phyloP scores from a whole-genome alignment of 176 grass and related monocot species.

The Puccinellia tenuiflora region DNA sequence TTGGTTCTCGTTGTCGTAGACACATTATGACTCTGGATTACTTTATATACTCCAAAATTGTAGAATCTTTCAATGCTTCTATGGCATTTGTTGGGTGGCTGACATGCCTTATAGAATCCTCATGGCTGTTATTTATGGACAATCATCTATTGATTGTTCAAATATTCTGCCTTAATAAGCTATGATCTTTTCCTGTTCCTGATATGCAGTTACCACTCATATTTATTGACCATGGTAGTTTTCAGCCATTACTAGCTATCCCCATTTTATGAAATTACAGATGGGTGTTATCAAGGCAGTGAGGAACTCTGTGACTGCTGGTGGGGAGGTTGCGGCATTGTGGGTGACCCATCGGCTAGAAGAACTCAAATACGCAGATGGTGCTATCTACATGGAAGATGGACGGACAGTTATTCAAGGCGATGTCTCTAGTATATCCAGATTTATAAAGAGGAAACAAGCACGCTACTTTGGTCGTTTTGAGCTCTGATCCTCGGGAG shows the following conservation, averaged over 20 bases:
- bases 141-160: neutral
- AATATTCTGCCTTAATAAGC: neutral
- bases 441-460: slow-evolving; percentile 79
- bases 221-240: neutral
- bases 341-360: slow-evolving; percentile 98
- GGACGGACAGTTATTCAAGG: slow-evolving; percentile 72
- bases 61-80: neutral
- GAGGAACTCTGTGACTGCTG: slow-evolving; percentile 62
- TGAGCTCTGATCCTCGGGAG: slow-evolving; percentile 46
- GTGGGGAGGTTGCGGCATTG: slow-evolving; percentile 68
- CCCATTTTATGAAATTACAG: slow-evolving; percentile 35
- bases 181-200: neutral
- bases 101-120: neutral
- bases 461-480: slow-evolving; percentile 50
- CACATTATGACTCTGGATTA: neutral
- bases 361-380: slow-evolving; percentile 91
- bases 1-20: neutral
- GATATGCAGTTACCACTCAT: neutral
- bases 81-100: neutral
- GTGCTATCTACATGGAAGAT: slow-evolving; percentile 96
- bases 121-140: neutral
- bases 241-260: neutral
- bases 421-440: slow-evolving; percentile 44
- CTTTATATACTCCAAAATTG: neutral
- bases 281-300: slow-evolving; percentile 81